Evolutionary conservation across 352 stramenopile species (phyloP).

Genomic region (Phytophthora megakarya): DNA sequence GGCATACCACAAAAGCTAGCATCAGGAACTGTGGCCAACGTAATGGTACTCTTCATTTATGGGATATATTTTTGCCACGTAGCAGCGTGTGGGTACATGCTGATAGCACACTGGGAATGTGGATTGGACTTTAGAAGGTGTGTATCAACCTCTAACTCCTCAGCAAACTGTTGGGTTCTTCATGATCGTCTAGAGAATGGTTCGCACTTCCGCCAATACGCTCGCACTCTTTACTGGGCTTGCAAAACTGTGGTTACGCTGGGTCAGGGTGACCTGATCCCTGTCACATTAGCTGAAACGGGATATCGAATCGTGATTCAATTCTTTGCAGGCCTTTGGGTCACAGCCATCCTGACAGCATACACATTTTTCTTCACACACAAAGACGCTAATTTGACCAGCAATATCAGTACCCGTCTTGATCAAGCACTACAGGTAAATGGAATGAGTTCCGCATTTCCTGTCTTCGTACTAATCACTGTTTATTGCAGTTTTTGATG

Average conservation of each 20-base stretch:
- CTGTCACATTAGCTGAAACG: slow-evolving; percentile 58
- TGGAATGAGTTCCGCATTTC: background rate
- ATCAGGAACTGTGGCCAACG: slow-evolving; percentile 42
- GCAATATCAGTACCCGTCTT: slow-evolving; percentile 65
- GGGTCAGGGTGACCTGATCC: slow-evolving; percentile 69
- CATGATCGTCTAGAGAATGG: slow-evolving; percentile 57
- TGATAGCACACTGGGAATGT: slow-evolving; percentile 57
- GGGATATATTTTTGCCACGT: slow-evolving; percentile 68
- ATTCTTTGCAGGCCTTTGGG: slow-evolving; percentile 66
- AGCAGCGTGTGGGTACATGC: slow-evolving; percentile 62
- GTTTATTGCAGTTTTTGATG: slow-evolving; percentile 45
- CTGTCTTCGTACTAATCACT: background rate
- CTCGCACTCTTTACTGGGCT: slow-evolving; percentile 69
- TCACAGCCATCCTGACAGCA: slow-evolving; percentile 67
- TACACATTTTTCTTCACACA: slow-evolving; percentile 79
- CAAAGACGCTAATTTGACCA: slow-evolving; percentile 62
- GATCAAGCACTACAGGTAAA: slow-evolving; percentile 56
- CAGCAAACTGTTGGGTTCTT: slow-evolving; percentile 63
- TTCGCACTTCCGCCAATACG: slow-evolving; percentile 52
- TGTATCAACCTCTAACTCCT: background rate
- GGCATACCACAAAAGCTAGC: slow-evolving; percentile 28
- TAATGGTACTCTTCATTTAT: slow-evolving; percentile 45
- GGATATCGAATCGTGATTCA: slow-evolving; percentile 66
- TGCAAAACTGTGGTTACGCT: slow-evolving; percentile 76
- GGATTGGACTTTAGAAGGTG: slow-evolving; percentile 46